Evolutionary conservation across 352 stramenopile genomes (phyloP), one percentile per base, ranked within the genome.

Genomic region (Globisporangium paroecandrum): DNA sequence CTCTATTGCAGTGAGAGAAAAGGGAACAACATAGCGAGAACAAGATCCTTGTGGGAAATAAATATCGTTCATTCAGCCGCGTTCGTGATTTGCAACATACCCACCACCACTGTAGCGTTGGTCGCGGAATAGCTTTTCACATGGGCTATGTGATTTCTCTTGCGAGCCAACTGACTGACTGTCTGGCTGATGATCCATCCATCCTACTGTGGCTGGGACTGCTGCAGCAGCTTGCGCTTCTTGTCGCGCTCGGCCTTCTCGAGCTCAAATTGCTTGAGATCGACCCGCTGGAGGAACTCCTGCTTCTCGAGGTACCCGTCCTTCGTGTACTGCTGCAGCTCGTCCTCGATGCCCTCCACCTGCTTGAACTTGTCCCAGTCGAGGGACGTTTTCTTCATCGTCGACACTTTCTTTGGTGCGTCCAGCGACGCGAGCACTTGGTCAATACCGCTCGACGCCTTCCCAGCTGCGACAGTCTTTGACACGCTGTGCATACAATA

Each of bases 311-410:
- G 81, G 77, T 95, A 98, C 68, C 91, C 96, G 69, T 98, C 87
- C 70, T 98, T 98, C 7, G 87, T 96, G 77, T 95, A 87, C 58
- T 98, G 93, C 38, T 89, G 80, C 15, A 99, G 76, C 65, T 98
- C 91, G 58, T 98, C 94, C 54, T 97, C 88, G 59, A 98, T 89
- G 51, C 89, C 89, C 60, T 97, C 81, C 38, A 94, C 77, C 46
- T 95, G 80, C 73, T 99, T 99, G 81, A 98, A 99, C 25, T 89
- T 85, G 75, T 98, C 93, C 96, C 96, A 99, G 76, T 99, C 96
- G 18, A 97, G 74, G 36, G 83, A 96, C 43, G 95, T 96, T 74
- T 99, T 99, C 78, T 97, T 91, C 64, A 98, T 96, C 6, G 95
- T 98, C 10, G 91, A 97, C 7, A 98, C 79, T 71, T 97, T 98